Evolutionary conservation across 2,329 filamentous ascomycete species (phyloP), one percentile per base, ranked within the genome.

Genomic region (Nannizziopsis barbatae): DNA sequence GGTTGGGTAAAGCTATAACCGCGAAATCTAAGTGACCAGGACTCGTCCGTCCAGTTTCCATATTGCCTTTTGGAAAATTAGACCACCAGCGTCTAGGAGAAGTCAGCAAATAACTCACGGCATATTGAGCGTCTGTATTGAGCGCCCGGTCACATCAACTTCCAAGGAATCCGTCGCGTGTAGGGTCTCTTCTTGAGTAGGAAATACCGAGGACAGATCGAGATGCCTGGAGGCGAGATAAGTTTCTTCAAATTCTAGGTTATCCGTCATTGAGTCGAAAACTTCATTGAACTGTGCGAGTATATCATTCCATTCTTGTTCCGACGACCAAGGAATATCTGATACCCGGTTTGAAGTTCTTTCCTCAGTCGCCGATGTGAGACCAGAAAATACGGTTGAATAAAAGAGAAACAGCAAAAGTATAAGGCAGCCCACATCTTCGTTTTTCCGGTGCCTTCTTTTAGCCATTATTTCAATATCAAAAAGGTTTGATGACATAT

Each of bases 1-100:
- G 84, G 84, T 53, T 83, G 76, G 63, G 87, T 88, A 72, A 81
- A 89, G n/a, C 88, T 80, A 58, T 87, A 87, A 56, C 84, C 85
- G 55, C 84, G 84, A 53, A 88, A 77, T 22, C 83, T 75, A 2
- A 88, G 73, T 53, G 81, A 86, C 85, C 85, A 89, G 31, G 82
- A 82, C 50, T 79, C 65, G n/a, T 80, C 71, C 1, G 84, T 88
- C 79, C 82, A 89, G 54, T 89, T 89, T n/a, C 74, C 84, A 55
- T 83, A 83, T 38, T 46, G 9, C 52, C 33, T 40, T 41, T 47
- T 30, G 5, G 8, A 40, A 44, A 39, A 10, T n/a, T n/a, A n/a
- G n/a, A n/a, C n/a, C n/a, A n/a, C n/a, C n/a, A n/a, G n/a, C n/a
- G n/a, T n/a, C n/a, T n/a, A n/a, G 42, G 36, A 20, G 32, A 41